These are phyloP conservation scores for Myrmaecium sp. DNA, from an alignment of 2,329 filamentous ascomycete genomes.

Conservation along the genomic window DNA sequence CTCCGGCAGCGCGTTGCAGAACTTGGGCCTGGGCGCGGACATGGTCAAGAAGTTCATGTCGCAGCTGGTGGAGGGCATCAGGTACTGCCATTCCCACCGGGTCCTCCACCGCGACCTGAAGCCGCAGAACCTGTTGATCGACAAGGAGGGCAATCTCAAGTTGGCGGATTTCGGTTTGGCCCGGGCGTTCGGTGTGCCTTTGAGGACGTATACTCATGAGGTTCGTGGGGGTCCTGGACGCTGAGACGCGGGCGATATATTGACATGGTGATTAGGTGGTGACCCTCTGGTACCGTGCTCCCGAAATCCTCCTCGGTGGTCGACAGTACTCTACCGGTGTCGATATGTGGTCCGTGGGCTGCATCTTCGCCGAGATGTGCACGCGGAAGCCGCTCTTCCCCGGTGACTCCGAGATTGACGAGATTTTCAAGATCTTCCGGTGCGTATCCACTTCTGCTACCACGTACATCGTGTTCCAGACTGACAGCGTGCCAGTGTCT, in stretches of 20 bases:
- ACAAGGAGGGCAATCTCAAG: conserved; percentile 76
- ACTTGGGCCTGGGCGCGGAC: conserved; percentile 55
- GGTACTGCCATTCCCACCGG: conserved; percentile 78
- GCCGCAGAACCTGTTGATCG: conserved; percentile 77
- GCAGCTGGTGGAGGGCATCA: conserved; percentile 68
- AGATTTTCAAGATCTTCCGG: conserved; percentile 92
- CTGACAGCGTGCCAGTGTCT: conserved; percentile 22
- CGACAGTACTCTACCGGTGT: conserved; percentile 88
- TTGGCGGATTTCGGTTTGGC: conserved; percentile 81
- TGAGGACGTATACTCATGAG: conserved; percentile 87
- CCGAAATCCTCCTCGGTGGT: conserved; percentile 78
- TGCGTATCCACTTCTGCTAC: conserved; percentile 26
- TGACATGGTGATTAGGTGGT: conserved; percentile 42
- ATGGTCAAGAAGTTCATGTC: conserved; percentile 92
- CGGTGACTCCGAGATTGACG: conserved; percentile 82
- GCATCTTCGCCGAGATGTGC: conserved; percentile 95
- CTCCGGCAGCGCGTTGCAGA: conserved; percentile 43
- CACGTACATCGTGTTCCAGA: conserved; percentile 21
- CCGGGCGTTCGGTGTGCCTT: conserved; percentile 75
- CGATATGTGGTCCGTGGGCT: conserved; percentile 91
- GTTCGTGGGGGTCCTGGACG: conserved; percentile 18
- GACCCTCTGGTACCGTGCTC: conserved; percentile 82
- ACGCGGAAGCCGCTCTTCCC: conserved; percentile 85
- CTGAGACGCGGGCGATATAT: no score
- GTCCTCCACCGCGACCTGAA: conserved; percentile 80